Conservation (phyloP, 345 rosid genomes). For the Noccaea caerulescens region DNA sequence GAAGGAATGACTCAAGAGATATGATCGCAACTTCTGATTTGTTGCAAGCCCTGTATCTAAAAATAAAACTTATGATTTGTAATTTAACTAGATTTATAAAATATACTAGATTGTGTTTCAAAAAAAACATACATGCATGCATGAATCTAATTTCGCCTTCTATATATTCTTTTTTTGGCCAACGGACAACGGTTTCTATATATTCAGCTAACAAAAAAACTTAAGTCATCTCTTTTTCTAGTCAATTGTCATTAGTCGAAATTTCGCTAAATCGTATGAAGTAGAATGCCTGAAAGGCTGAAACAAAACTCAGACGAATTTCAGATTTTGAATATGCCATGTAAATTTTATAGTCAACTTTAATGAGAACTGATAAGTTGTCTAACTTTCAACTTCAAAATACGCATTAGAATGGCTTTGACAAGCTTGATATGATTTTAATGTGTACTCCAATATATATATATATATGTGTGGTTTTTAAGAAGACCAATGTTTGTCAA, state of each 20-base stretch:
- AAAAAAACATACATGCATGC: background rate
- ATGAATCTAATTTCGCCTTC: background rate
- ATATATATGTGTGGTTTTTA: background rate
- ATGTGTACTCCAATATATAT: background rate
- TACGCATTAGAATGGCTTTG: too few relatives aligned
- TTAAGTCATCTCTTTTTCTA: background rate
- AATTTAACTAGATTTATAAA: background rate
- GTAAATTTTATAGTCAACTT: background rate
- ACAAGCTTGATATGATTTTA: background rate
- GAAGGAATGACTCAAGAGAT: background rate
- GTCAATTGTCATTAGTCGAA: background rate
- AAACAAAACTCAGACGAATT: too few relatives aligned
- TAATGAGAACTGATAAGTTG: background rate
- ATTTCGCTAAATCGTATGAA: background rate
- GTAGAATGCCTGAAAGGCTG: too few relatives aligned
- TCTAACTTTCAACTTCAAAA: too few relatives aligned
- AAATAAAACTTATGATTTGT: background rate
- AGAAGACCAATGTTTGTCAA: conserved; percentile 39
- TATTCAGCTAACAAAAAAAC: background rate
- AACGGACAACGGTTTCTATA: background rate
- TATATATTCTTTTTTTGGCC: too few relatives aligned
- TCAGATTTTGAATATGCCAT: background rate
- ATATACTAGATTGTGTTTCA: background rate
- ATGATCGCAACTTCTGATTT: background rate
- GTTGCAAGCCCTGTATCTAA: too few relatives aligned